Conservation (phyloP, 768 basidiomycete genomes). For the Tylopilus subfusipes region DNA sequence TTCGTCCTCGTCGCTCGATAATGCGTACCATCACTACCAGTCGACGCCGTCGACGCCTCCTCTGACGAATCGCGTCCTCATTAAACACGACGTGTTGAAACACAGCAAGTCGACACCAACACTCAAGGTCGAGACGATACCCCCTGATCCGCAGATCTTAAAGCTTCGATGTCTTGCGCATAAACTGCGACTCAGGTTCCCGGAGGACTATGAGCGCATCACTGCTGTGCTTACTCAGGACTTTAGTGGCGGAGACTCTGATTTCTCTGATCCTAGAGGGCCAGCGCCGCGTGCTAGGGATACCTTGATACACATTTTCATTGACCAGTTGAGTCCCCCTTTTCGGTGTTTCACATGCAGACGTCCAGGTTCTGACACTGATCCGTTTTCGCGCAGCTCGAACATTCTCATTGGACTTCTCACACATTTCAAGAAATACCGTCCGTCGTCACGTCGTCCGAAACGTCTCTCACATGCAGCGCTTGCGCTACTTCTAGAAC, state of each 20-base stretch:
- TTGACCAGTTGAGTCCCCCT: slow-evolving; percentile 40
- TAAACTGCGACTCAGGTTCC: slow-evolving; percentile 54
- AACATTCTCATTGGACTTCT: slow-evolving; percentile 85
- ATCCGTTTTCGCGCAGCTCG: slow-evolving; percentile 48
- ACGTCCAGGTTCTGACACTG: slow-evolving; percentile 5
- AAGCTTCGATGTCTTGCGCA: slow-evolving; percentile 54
- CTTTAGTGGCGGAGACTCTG: slow-evolving; percentile 34
- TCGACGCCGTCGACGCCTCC: slow-evolving; percentile 33
- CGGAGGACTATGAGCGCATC: slow-evolving; percentile 42
- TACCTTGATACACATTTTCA: slow-evolving; percentile 38
- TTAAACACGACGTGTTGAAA: slow-evolving; percentile 30
- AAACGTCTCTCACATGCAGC: slow-evolving; percentile 73
- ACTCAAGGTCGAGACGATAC: slow-evolving; percentile 38
- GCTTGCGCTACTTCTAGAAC: slow-evolving; percentile 73
- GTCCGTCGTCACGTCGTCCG: slow-evolving; percentile 35
- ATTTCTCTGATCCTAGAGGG: slow-evolving; percentile 34
- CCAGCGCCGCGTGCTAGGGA: slow-evolving; percentile 32
- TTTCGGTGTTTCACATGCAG: not conserved
- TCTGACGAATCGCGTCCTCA: slow-evolving; percentile 17
- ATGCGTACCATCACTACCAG: slow-evolving; percentile 17
- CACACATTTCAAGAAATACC: slow-evolving; percentile 59
- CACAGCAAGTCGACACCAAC: slow-evolving; percentile 48
- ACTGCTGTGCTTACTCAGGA: slow-evolving; percentile 33
- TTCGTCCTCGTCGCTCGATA: slow-evolving; percentile 30
- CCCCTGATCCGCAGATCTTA: slow-evolving; percentile 45